A percentile compares a stretch with the other conserved stretches of the same genome.
Conservation (phyloP, 2,329 filamentous ascomycete species). For the Mycosphaerella arachidis region DNA sequence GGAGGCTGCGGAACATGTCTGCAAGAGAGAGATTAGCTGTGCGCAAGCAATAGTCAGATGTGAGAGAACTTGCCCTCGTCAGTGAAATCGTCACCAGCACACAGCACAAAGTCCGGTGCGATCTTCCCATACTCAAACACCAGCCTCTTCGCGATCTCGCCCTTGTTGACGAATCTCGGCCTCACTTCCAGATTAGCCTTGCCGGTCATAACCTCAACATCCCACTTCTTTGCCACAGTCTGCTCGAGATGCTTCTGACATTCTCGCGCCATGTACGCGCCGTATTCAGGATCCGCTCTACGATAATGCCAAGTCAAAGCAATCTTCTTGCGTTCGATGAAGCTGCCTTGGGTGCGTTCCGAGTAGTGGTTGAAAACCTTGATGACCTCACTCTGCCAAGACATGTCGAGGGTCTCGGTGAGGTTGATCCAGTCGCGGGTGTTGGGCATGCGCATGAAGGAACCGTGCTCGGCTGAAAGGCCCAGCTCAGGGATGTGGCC, state of each 20-base stretch:
- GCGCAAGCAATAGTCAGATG: neutral
- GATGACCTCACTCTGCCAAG: constrained; percentile 82
- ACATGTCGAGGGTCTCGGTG: constrained; percentile 82
- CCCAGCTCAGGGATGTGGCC: constrained; percentile 86
- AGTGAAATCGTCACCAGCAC: constrained; percentile 91
- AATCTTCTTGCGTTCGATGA: constrained; percentile 90
- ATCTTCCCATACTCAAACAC: constrained; percentile 66
- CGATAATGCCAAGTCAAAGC: constrained; percentile 98
- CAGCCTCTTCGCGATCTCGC: constrained; percentile 83
- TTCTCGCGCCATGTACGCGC: constrained; percentile 69
- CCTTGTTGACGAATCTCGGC: constrained; percentile 97
- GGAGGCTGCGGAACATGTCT: constrained; percentile 80
- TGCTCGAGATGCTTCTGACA: constrained; percentile 77
- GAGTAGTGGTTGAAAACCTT: constrained; percentile 84
- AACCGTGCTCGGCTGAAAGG: constrained; percentile 95
- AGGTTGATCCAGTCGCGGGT: constrained; percentile 80
- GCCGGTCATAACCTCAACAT: constrained; percentile 93
- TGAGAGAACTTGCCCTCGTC: constrained; percentile 69
- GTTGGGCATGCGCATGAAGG: constrained; percentile 81
- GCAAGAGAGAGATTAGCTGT: constrained; percentile 3
- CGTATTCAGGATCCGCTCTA: constrained; percentile 80
- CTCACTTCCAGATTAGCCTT: constrained; percentile 96
- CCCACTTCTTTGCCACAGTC: constrained; percentile 72
- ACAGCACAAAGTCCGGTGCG: constrained; percentile 79
- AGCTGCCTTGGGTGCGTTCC: constrained; percentile 82